Base-by-base conservation (phyloP, 2,329 filamentous ascomycete species). In the Teratosphaeria zuluensis region DNA sequence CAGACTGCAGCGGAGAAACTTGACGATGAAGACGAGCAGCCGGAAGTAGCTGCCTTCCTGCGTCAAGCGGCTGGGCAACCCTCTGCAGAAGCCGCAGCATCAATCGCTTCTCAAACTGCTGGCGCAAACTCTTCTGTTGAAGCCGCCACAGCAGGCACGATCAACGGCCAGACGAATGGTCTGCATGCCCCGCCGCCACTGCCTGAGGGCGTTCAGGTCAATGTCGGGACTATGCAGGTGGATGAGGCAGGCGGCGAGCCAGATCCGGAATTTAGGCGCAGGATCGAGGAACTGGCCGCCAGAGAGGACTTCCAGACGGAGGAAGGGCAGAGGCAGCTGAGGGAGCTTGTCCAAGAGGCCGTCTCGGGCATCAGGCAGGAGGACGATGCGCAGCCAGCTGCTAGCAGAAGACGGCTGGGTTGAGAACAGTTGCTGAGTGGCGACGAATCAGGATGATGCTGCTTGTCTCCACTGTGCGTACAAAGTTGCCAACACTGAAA, bases 251-350 rank as follows among this genome's bases (percentile, higher is more conserved):
- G 78, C 1, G 80, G 79, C 46, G 80, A 79, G 56, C 83, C 87
- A 8, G 91, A 97, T 70, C 85, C 89, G 1, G 91, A 92, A 65
- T 90, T 99, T 65, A 84, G 87, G 69, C 80, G 87, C 64, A 82
- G 89, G 56, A 97, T 99, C 69, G 91, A 97, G 68, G 88, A 96
- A 73, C 76, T 99, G 60, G 92, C 94, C 1, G 81, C 86, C 38
- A 81, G 90, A 48, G 85, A 88, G 28, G 91, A 97, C 69, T 95
- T 96, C 68, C 80, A 92, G 66, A 87, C 85, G 4, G 85, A 89
- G 57, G 84, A 87, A 60, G 89, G 88, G 3, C 94, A 99, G 74
- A 82, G 81, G 24, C 85, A 92, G 69, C 75, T 99, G 68, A 82
- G 91, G 61, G 81, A 84, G 64, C 76, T 99, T 61, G 85, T 99